Evolutionary conservation across 257 asterid genomes (phyloP).

Genomic region (Echium plantagineum): DNA sequence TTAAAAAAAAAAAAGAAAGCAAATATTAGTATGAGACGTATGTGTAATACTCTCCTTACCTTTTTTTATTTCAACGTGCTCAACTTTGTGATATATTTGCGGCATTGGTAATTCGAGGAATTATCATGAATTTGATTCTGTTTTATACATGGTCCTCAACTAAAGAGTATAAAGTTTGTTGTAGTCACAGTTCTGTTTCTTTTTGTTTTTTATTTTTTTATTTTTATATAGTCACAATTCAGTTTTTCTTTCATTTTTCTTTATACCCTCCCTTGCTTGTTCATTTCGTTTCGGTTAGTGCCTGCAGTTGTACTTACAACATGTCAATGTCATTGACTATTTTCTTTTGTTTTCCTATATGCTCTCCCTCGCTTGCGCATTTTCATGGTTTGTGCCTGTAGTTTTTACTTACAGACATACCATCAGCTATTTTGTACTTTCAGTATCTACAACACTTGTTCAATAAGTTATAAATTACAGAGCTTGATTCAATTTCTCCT

Average conservation of each 20-base stretch:
- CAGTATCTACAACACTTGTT: background rate
- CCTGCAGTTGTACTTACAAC: too few species aligned
- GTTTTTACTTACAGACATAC: background rate
- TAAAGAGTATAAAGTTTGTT: background rate
- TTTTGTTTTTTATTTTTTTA: too few species aligned
- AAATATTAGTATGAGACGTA: background rate
- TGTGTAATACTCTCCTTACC: background rate
- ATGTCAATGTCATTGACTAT: too few species aligned
- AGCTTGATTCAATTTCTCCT: constrained; percentile 4
- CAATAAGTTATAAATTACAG: background rate
- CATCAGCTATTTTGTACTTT: background rate
- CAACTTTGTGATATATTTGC: background rate
- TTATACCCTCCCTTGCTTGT: too few species aligned
- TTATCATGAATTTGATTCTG: background rate
- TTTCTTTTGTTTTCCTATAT: background rate
- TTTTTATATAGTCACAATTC: too few species aligned
- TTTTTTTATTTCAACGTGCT: background rate
- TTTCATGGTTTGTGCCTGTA: background rate
- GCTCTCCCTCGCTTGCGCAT: background rate
- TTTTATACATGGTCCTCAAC: background rate
- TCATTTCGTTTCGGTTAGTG: too few species aligned
- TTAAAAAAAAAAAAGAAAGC: too few species aligned
- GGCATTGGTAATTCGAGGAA: background rate
- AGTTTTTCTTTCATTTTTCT: too few species aligned
- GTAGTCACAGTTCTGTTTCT: too few species aligned